Conservation (phyloP, 441 rosid species). For the Arabidopsis lyrata region DNA sequence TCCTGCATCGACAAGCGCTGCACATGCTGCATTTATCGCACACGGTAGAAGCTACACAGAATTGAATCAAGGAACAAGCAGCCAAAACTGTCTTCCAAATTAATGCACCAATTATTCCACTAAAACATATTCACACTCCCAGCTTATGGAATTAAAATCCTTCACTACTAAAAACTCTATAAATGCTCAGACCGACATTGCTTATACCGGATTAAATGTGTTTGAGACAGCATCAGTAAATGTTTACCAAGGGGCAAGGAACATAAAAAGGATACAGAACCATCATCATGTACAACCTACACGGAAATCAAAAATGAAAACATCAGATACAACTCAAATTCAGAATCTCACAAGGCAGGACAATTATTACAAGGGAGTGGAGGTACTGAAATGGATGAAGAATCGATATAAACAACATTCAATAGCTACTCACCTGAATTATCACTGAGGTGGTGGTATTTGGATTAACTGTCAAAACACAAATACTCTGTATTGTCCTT, state of each 20-base stretch:
- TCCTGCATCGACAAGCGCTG: slow-evolving; percentile 98
- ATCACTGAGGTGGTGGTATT: slow-evolving; percentile 87
- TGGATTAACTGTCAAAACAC: slow-evolving; percentile 76
- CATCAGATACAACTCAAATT: slow-evolving; percentile 20
- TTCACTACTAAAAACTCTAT: background rate
- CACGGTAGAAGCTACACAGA: slow-evolving; percentile 77
- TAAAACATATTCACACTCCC: background rate
- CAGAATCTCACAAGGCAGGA: background rate
- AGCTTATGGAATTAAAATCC: background rate
- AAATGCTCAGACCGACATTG: background rate
- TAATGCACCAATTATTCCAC: background rate
- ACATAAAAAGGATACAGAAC: slow-evolving; percentile 79
- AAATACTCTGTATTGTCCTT: slow-evolving; percentile 84
- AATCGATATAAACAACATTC: background rate
- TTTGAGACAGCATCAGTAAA: slow-evolving; percentile 5
- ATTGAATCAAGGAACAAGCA: slow-evolving; percentile 53
- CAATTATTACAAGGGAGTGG: background rate
- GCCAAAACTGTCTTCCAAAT: background rate
- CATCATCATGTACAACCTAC: slow-evolving; percentile 91
- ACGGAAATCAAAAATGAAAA: slow-evolving; percentile 19
- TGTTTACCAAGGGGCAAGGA: background rate
- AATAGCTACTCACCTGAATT: slow-evolving; percentile 60
- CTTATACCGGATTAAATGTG: background rate
- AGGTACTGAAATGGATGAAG: background rate
- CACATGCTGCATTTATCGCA: slow-evolving; percentile 94